Conservation (phyloP, 352 stramenopile species). For the Globisporangium parvum region DNA sequence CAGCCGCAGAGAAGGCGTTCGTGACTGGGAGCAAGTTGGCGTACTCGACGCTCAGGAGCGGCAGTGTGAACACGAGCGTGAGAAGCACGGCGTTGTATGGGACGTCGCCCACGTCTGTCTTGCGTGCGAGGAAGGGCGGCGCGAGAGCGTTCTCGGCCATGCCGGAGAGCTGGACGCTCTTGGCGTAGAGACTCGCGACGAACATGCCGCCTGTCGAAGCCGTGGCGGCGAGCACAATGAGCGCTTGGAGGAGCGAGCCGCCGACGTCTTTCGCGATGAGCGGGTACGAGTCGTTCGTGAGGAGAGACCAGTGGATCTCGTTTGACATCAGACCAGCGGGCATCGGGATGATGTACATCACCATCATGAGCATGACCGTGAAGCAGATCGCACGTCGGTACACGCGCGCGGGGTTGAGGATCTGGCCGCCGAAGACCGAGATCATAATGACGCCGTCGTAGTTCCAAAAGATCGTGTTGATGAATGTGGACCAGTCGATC, state of each 20-base stretch:
- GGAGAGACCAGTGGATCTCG: constrained; percentile 40
- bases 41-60: constrained; percentile 51
- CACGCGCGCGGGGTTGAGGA: constrained; percentile 72
- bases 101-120: constrained; percentile 20
- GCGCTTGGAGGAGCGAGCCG: constrained; percentile 58
- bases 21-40: constrained; percentile 76
- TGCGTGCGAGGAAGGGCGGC: constrained; percentile 48
- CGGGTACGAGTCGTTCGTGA: constrained; percentile 73
- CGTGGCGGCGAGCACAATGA: constrained; percentile 69
- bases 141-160: constrained; percentile 57
- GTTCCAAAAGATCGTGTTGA: constrained; percentile 96
- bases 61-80: constrained; percentile 32
- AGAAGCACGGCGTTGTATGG: constrained; percentile 30
- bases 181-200: constrained; percentile 73
- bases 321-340: constrained; percentile 9
- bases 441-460: constrained; percentile 92
- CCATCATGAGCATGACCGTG: constrained; percentile 37
- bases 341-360: constrained; percentile 73
- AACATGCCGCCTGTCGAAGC: constrained; percentile 84
- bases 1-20: constrained; percentile 88
- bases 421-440: constrained; percentile 88
- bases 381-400: constrained; percentile 86
- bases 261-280: constrained; percentile 60
- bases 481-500: constrained; percentile 73
- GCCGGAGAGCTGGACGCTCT: constrained; percentile 73